Percentiles rank a stretch among this genome's conserved stretches.
Evolutionary conservation across 2,329 filamentous ascomycete species (phyloP).

Genomic region (Scedosporium boydii): DNA sequence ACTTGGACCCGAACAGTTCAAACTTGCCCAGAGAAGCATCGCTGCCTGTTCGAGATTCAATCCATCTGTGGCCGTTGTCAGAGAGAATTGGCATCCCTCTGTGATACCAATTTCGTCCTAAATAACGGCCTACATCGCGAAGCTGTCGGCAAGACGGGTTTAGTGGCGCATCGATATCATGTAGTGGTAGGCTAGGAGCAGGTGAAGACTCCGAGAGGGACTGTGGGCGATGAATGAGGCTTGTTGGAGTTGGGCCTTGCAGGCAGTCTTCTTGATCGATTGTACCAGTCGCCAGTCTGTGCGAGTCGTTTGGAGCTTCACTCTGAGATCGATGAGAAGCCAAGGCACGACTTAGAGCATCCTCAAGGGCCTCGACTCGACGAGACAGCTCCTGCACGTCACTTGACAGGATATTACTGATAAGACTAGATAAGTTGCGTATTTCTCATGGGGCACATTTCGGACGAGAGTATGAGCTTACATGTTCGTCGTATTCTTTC

Average conservation of each 20-base stretch:
- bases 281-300: neutral
- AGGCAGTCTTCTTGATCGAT: too few relatives aligned
- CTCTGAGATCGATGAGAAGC: too few relatives aligned
- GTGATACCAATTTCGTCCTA: conserved; percentile 35
- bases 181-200: neutral
- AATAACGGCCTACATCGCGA: conserved; percentile 34
- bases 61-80: conserved; percentile 35
- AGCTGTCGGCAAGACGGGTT: conserved; percentile 23
- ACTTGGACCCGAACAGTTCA: conserved; percentile 7
- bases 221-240: too few relatives aligned
- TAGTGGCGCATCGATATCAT: neutral
- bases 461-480: neutral
- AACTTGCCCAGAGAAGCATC: conserved; percentile 15
- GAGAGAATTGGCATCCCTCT: conserved; percentile 41
- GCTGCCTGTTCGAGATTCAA: conserved; percentile 33
- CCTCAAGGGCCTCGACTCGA: neutral
- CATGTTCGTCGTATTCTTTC: conserved; percentile 5
- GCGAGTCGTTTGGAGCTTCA: neutral
- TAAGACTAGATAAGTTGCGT: neutral
- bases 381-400: neutral
- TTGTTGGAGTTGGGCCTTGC: too few relatives aligned
- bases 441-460: neutral
- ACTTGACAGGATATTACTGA: neutral
- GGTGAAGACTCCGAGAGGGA: neutral
- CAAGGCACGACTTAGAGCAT: neutral